A percentile compares a stretch with the other conserved stretches of the same genome.
Conservation (phyloP, 2,329 filamentous ascomycete genomes). For the Exophiala oligosperma region DNA sequence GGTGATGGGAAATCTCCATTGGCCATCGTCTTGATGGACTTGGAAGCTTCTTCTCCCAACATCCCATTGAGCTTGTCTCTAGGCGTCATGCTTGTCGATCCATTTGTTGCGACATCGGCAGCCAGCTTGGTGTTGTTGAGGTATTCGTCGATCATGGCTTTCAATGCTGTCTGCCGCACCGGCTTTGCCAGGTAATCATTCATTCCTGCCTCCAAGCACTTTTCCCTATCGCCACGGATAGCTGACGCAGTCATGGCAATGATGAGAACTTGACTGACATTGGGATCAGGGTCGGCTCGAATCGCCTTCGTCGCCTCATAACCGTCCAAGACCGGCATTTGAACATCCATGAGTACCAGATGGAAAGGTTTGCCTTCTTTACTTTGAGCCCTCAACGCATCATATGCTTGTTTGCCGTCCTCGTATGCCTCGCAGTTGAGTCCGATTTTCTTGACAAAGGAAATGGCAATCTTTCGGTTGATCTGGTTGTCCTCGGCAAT, state of each 20-base stretch:
- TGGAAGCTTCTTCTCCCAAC: slow-evolving; percentile 2
- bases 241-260: slow-evolving; percentile 97
- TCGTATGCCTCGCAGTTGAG: slow-evolving; percentile 87
- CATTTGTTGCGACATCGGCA: neutral
- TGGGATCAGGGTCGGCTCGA: slow-evolving; percentile 65
- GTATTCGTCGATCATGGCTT: slow-evolving; percentile 75
- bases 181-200: slow-evolving; percentile 97
- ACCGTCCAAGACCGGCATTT: slow-evolving; percentile 51
- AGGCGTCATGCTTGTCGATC: slow-evolving; percentile 2
- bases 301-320: slow-evolving; percentile 51
- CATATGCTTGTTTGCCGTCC: slow-evolving; percentile 64
- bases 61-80: slow-evolving; percentile 18
- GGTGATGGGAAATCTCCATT: slow-evolving; percentile 8
- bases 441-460: slow-evolving; percentile 60
- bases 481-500: slow-evolving; percentile 77
- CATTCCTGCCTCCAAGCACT: slow-evolving; percentile 94
- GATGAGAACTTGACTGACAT: slow-evolving; percentile 79
- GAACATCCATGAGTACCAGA: slow-evolving; percentile 51
- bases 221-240: slow-evolving; percentile 91
- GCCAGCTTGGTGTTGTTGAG: slow-evolving; percentile 38
- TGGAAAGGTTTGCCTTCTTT: slow-evolving; percentile 41
- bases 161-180: slow-evolving; percentile 83
- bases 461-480: slow-evolving; percentile 47
- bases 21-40: neutral
- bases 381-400: slow-evolving; percentile 33